A percentile compares a stretch with the other conserved stretches of the same genome.
Conservation (phyloP, 2,329 filamentous ascomycete genomes). For the Ceratocystis harringtonii region DNA sequence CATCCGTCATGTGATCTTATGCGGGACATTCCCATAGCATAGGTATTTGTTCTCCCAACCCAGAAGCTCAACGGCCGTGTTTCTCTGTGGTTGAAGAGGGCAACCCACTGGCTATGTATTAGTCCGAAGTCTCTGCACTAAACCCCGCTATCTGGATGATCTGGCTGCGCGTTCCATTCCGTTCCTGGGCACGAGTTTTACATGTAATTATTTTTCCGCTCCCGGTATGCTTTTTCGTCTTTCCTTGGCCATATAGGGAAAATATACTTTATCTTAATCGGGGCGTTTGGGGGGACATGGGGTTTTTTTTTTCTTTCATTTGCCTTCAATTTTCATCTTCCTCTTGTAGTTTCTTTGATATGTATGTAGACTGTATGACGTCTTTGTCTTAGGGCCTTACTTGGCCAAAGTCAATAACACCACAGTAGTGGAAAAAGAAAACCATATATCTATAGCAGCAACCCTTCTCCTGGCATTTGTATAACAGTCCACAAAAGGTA, state of each 20-base stretch:
- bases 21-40: neutral
- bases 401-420: neutral
- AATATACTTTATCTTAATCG: neutral
- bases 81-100: neutral
- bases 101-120: neutral
- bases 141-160: neutral
- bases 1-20: constrained; percentile 11
- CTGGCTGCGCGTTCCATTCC: neutral
- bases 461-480: neutral
- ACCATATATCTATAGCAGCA: neutral
- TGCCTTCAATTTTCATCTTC: neutral
- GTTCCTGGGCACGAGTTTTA: neutral
- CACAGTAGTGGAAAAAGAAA: neutral
- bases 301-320: neutral
- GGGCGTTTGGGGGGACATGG: neutral
- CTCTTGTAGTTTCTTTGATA: constrained; percentile 2
- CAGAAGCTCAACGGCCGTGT: neutral
- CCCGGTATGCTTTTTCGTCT: neutral
- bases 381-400: neutral
- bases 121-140: neutral
- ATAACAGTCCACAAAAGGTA: no score
- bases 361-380: neutral
- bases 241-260: neutral
- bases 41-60: neutral
- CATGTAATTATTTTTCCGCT: neutral